Evolutionary conservation across 2,329 filamentous ascomycete genomes (phyloP), one percentile per base, ranked within the genome.

Genomic region (Colletotrichum spinosum): DNA sequence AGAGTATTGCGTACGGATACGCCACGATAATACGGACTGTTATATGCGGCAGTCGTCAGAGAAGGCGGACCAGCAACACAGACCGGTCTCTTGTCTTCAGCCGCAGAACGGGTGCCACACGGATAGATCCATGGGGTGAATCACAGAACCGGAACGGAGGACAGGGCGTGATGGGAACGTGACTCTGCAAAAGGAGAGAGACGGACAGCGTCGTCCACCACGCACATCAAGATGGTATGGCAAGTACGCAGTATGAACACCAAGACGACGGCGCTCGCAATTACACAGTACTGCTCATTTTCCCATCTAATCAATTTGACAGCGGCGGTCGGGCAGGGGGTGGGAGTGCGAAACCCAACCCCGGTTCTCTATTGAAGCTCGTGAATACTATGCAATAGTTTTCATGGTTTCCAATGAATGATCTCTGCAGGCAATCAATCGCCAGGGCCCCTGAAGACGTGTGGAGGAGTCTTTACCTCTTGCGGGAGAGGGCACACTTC

Each of bases 401-500:
- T 55, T 33, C 61, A 45, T 51, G 61, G 44, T 55, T 61, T 25
- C 38, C 38, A 53, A 49, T 62, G 58, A 62, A 65, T 62, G 52
- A 65, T 65, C 52, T 65, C 52, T 65, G 46, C 52, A 55, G 46
- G 58, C 46, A 46, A 56, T 25, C 25, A 25, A 25, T 65, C 41
- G 62, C 58, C n/a, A 17, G 52, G 62, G 39, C 52, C 62, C 58
- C 62, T 56, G 45, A 44, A 42, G 48, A 35, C 17, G 61, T 51
- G 57, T 52, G 61, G 51, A 60, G 62, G 62, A 55, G 49, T 17
- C 55, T 55, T 64, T 60, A 44, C 61, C 61, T 54, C 44, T 55
- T 60, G 39, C 45, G 61, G 61, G 42, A 51, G 15, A 54, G 3
- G 42, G 42, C 55, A 64, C 35, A 12, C 41, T 25, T 35, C 51